Base-by-base conservation (phyloP, 805 yeast genomes). In the Ogataea trehalophila region DNA sequence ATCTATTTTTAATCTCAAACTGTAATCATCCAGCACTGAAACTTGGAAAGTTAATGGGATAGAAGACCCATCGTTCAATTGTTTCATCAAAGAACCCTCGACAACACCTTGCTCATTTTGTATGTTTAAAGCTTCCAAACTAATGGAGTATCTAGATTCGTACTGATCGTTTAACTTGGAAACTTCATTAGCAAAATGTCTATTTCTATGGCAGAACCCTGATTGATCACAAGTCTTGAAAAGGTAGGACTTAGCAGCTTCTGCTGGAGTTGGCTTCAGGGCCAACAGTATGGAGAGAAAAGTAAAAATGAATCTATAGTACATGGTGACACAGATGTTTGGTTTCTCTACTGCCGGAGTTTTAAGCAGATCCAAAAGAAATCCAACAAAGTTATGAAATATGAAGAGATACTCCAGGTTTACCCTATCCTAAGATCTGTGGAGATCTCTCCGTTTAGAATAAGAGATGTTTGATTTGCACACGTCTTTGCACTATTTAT, bases 141-240 rank as follows among this genome's bases (percentile, higher is more conserved):
- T 79, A 36, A 77, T 53, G 2, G 71, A 60, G 53, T 78, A 77
- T 31, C 73, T 69, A 1, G 72, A 61, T 18, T 63, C 63, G 39
- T 64, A 67, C 1, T 60, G 43, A 0, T 42, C 48, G 0, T 54
- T 58, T 11, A 43, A 47, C 7, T 54, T 54, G 6, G 52, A 47
- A 6, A 77, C 70, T 41, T 71, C 61, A 2, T 60, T 50, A 1
- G 88, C 87, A 60, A 77, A 88, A 48, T 79, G 80, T 46, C 92
- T 71, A 59, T 91, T 87, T 64, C 98, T 75, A 43, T 74, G 67
- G 61, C 98, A 91, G 61, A 91, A 90, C 6, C 96, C 95, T 16
- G 89, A 77, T 58, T 85, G 83, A 6, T 73, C 79, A 65, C 98
- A 91, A 14, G 73, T 79, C 61, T 88, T 87, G 72, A 89, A 85